A percentile compares a stretch with the other conserved stretches of the same genome.
Conservation (phyloP, 306 rosid genomes). For the Malus sieversii region DNA sequence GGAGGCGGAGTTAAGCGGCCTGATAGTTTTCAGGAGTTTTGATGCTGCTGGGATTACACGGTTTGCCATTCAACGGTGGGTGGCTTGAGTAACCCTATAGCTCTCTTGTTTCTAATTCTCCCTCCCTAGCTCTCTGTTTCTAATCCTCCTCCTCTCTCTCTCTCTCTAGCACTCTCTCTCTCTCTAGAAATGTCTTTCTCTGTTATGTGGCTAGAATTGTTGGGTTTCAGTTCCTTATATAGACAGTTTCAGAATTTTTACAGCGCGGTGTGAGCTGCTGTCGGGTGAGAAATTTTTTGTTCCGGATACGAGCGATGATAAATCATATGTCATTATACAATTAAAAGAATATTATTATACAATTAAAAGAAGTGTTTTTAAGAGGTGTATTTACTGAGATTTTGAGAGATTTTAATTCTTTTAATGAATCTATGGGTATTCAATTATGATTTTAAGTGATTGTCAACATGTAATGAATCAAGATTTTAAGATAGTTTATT, state of each 20-base stretch:
- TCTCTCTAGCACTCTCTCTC: neutral
- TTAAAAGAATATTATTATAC: too few relatives aligned
- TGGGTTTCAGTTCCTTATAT: neutral
- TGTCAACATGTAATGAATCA: too few relatives aligned
- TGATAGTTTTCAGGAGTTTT: constrained; percentile 40
- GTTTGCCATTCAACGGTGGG: constrained; percentile 22
- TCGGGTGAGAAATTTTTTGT: too few relatives aligned
- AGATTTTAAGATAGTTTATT: too few relatives aligned
- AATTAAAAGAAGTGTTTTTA: too few relatives aligned
- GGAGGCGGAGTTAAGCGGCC: constrained; percentile 33
- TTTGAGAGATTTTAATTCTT: too few relatives aligned
- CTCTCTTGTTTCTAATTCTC: neutral
- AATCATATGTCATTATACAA: too few relatives aligned
- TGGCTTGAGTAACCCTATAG: neutral
- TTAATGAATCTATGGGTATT: too few relatives aligned
- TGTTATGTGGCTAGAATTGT: neutral
- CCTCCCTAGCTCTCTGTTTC: neutral
- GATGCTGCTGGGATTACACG: constrained; percentile 13
- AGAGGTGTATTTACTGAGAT: too few relatives aligned
- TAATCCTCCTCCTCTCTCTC: neutral
- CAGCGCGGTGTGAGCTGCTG: neutral
- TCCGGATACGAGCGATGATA: too few relatives aligned
- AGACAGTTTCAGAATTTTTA: neutral
- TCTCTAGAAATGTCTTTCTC: neutral
- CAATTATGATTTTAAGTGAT: too few relatives aligned